phyloP scores from a whole-genome alignment of 768 basidiomycete species.

The Hydnum rufescens region DNA sequence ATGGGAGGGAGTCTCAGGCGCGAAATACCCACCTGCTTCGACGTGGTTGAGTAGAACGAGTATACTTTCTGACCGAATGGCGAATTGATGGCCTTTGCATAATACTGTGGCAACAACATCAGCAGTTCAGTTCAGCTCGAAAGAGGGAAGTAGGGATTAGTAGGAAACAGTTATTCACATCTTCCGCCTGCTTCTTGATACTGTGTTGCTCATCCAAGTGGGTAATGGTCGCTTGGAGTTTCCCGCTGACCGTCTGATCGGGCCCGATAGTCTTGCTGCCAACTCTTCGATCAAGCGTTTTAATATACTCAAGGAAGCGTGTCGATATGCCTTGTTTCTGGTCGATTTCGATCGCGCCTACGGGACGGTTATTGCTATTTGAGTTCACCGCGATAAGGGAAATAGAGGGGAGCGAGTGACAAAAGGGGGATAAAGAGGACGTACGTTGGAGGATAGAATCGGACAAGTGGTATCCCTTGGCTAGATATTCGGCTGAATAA shows the following conservation, averaged over 20 bases:
- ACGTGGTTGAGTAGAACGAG: slow-evolving; percentile 68
- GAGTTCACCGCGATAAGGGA: too few relatives aligned
- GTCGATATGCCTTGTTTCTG: slow-evolving; percentile 71
- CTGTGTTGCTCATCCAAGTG: slow-evolving; percentile 71
- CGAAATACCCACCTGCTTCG: slow-evolving; percentile 59
- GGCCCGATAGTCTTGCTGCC: slow-evolving; percentile 57
- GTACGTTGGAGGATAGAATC: slow-evolving; percentile 49
- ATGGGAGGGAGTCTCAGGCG: neutral
- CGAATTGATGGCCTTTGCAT: slow-evolving; percentile 52
- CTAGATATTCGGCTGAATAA: slow-evolving; percentile 93
- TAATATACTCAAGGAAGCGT: slow-evolving; percentile 65
- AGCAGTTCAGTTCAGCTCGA: neutral
- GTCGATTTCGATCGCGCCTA: slow-evolving; percentile 60
- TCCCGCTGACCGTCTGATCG: slow-evolving; percentile 60
- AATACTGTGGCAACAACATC: slow-evolving; percentile 33
- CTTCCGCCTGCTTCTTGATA: slow-evolving; percentile 35
- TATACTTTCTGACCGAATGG: slow-evolving; percentile 55
- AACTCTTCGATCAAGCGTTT: slow-evolving; percentile 44
- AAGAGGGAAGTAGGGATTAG: neutral
- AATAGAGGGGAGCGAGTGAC: too few relatives aligned
- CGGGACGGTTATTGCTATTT: too few relatives aligned
- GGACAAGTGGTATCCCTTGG: slow-evolving; percentile 66
- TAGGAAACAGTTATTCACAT: neutral
- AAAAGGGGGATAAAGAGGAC: slow-evolving; percentile 7
- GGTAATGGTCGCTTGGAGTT: slow-evolving; percentile 47